Percentiles rank a stretch among this genome's conserved stretches.
phyloP scores from a whole-genome alignment of 1,284 basidiomycete genomes.

The Chalciporus sp. region DNA sequence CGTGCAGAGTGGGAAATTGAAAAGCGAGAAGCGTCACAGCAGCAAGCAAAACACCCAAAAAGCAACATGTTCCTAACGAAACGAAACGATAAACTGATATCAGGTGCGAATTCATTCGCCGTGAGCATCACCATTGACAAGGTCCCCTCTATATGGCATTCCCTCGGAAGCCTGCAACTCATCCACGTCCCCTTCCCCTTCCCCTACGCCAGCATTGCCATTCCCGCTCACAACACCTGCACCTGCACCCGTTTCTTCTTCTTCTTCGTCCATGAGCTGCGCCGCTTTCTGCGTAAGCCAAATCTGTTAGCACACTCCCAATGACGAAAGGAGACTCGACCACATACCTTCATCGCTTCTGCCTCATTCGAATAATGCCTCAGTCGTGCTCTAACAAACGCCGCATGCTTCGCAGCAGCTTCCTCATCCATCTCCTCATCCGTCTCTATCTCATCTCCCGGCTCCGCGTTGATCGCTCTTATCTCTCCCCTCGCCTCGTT shows the following conservation, averaged over 20 bases:
- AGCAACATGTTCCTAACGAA: too few species aligned
- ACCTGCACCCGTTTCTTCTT: conserved; percentile 48
- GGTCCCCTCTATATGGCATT: neutral
- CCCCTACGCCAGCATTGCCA: neutral
- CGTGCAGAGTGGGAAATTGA: too few species aligned
- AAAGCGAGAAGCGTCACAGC: too few species aligned
- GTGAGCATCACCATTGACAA: conserved; percentile 41
- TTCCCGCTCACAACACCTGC: neutral
- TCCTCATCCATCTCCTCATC: conserved; percentile 88
- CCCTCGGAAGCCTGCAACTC: conserved; percentile 6
- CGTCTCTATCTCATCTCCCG: conserved; percentile 68
- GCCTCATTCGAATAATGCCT: conserved; percentile 91
- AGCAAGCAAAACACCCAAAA: too few species aligned
- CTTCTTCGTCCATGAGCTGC: conserved; percentile 66
- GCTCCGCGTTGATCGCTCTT: conserved; percentile 45
- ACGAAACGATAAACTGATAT: too few species aligned
- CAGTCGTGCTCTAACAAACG: conserved; percentile 80
- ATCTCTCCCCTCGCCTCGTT: conserved; percentile 64
- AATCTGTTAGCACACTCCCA: neutral
- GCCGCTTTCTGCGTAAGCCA: conserved; percentile 55
- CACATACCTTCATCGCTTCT: conserved; percentile 83
- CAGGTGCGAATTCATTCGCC: conserved; percentile 10
- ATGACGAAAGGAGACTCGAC: conserved; percentile 2
- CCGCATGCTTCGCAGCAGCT: conserved; percentile 80
- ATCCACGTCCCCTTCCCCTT: conserved; percentile 7